phyloP scores from a whole-genome alignment of 352 stramenopile genomes.

The Pythium rishiriense region DNA sequence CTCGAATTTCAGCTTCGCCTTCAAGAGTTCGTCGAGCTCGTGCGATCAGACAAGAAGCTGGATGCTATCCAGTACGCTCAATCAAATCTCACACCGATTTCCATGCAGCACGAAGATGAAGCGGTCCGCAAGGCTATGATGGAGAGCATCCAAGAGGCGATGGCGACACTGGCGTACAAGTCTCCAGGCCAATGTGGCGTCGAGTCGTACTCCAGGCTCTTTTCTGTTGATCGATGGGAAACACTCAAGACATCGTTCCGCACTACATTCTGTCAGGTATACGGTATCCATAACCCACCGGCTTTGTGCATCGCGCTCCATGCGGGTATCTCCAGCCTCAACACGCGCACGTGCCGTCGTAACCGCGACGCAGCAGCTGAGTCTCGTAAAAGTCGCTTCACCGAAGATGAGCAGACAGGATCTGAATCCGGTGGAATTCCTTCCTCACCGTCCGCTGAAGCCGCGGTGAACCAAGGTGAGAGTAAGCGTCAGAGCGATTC shows the following conservation, averaged over 20 bases:
- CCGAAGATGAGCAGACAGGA: background rate
- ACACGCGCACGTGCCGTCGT: slow-evolving; percentile 70
- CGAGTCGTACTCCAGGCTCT: slow-evolving; percentile 60
- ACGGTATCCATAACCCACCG: slow-evolving; percentile 64
- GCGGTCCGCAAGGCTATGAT: slow-evolving; percentile 53
- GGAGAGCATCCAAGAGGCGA: slow-evolving; percentile 62
- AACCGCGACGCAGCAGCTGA: slow-evolving; percentile 40
- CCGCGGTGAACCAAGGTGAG: slow-evolving; percentile 2
- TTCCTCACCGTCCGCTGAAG: slow-evolving; percentile 4
- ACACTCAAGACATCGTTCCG: slow-evolving; percentile 58
- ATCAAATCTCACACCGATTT: slow-evolving; percentile 57
- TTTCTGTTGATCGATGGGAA: slow-evolving; percentile 61
- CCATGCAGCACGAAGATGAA: slow-evolving; percentile 64
- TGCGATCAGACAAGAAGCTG: slow-evolving; percentile 68
- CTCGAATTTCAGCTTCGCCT: slow-evolving; percentile 76
- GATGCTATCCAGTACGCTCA: slow-evolving; percentile 75
- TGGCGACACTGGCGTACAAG: slow-evolving; percentile 76
- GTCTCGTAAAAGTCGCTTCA: slow-evolving; percentile 20
- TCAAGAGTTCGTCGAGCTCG: slow-evolving; percentile 80
- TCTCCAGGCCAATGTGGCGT: slow-evolving; percentile 60
- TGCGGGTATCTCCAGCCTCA: slow-evolving; percentile 68
- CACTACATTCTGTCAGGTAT: slow-evolving; percentile 65
- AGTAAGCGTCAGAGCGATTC: slow-evolving; percentile 24
- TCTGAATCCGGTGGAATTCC: slow-evolving; percentile 12
- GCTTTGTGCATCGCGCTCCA: slow-evolving; percentile 69